Conservation (phyloP, 345 rosid genomes). For the Sisymbrium altissimum region DNA sequence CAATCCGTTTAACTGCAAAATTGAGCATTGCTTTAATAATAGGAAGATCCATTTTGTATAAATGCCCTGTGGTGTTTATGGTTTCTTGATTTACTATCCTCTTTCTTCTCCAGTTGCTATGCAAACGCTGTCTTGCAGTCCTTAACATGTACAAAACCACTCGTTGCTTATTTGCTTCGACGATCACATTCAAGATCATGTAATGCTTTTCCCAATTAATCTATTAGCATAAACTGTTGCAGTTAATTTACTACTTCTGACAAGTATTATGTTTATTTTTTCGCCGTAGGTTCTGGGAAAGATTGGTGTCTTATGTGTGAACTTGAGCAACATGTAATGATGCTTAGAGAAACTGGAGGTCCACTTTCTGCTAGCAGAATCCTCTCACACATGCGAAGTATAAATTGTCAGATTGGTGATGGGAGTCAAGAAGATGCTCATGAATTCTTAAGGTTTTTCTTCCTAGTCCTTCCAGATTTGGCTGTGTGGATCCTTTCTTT, state of each 20-base stretch:
- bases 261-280: not conserved
- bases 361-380: slow-evolving; percentile 71
- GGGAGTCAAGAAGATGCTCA: slow-evolving; percentile 95
- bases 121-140: slow-evolving; percentile 89
- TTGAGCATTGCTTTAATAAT: not conserved
- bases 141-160: slow-evolving; percentile 79
- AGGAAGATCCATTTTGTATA: not conserved
- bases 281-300: slow-evolving; percentile 52
- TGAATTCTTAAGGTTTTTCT: slow-evolving; percentile 69
- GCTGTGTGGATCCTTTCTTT: not conserved
- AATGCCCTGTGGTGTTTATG: not conserved
- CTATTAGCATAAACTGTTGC: not conserved
- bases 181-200: slow-evolving; percentile 77
- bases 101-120: slow-evolving; percentile 60
- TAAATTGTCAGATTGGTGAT: slow-evolving; percentile 70
- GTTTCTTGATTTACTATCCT: not conserved
- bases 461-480: slow-evolving; percentile 15
- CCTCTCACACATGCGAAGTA: slow-evolving; percentile 59
- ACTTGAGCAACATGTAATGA: slow-evolving; percentile 72
- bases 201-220: slow-evolving; percentile 33
- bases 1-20: too few species aligned
- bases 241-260: not conserved
- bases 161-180: slow-evolving; percentile 59
- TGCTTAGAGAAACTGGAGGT: slow-evolving; percentile 67
- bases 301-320: slow-evolving; percentile 90